Percentiles rank a stretch among this genome's conserved stretches.
These are phyloP conservation scores for Cryptococcus hybrid DNA, from an alignment of 1,284 basidiomycete genomes.

Conservation along the genomic window DNA sequence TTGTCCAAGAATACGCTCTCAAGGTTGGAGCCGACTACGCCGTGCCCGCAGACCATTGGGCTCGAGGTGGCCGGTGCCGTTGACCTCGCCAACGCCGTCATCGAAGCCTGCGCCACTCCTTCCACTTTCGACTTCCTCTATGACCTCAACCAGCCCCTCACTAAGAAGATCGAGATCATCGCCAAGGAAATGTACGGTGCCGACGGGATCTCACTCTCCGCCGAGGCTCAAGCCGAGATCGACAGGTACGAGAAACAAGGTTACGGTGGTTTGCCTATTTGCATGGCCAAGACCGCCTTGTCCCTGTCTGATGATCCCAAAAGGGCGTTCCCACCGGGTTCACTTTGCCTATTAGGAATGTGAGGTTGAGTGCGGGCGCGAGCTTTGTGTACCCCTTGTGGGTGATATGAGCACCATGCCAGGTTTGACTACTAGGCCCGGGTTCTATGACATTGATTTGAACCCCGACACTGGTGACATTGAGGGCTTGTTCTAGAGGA, in stretches of 20 bases:
- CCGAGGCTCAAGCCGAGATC: constrained; percentile 79
- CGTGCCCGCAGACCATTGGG: constrained; percentile 96
- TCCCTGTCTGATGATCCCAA: constrained; percentile 93
- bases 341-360: constrained; percentile 86
- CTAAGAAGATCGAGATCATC: constrained; percentile 83
- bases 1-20: constrained; percentile 77
- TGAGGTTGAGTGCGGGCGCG: constrained; percentile 87
- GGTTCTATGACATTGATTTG: constrained; percentile 56
- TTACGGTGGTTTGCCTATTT: constrained; percentile 60
- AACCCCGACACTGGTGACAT: constrained; percentile 50
- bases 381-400: constrained; percentile 77
- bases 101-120: constrained; percentile 76
- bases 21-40: constrained; percentile 91
- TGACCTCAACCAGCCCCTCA: constrained; percentile 77
- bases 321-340: constrained; percentile 90
- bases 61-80: constrained; percentile 87
- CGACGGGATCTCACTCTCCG: constrained; percentile 79
- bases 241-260: constrained; percentile 85
- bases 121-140: constrained; percentile 89
- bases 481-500: constrained; percentile 47
- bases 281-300: constrained; percentile 99
- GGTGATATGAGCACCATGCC: constrained; percentile 99
- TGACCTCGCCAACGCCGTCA: constrained; percentile 81
- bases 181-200: constrained; percentile 87
- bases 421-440: constrained; percentile 94